Conservation (phyloP, 768 basidiomycete species). For the Boletus reticulatus region DNA sequence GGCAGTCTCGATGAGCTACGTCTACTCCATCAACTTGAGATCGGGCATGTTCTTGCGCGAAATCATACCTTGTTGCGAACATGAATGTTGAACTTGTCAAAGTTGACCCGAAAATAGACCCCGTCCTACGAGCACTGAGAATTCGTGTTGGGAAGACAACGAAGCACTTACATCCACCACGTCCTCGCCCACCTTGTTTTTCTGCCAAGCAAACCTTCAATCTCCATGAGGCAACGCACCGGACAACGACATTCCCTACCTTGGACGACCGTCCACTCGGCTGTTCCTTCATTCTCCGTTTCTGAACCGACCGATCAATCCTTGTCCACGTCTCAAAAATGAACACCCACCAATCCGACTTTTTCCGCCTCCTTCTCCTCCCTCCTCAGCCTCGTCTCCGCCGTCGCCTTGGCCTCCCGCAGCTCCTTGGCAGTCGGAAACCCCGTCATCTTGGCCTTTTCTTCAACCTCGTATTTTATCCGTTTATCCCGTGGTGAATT, state of each 20-base stretch:
- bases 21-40: slow-evolving; percentile 12
- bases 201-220: slow-evolving; percentile 38
- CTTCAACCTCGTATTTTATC: slow-evolving; percentile 78
- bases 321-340: background rate
- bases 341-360: slow-evolving; percentile 60
- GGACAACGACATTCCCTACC: slow-evolving; percentile 33
- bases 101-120: slow-evolving; percentile 85
- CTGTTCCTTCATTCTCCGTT: slow-evolving; percentile 55
- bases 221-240: background rate
- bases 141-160: background rate
- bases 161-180: slow-evolving; percentile 61
- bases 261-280: slow-evolving; percentile 48
- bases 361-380: slow-evolving; percentile 76
- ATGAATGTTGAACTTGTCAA: slow-evolving; percentile 81
- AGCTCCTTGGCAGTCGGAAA: slow-evolving; percentile 83
- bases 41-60: background rate
- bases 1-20: slow-evolving; percentile 74
- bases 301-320: slow-evolving; percentile 43
- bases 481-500: slow-evolving; percentile 77
- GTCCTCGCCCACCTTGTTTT: slow-evolving; percentile 44
- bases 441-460: slow-evolving; percentile 67
- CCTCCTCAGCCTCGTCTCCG: slow-evolving; percentile 56
- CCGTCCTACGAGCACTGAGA: slow-evolving; percentile 46
- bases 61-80: slow-evolving; percentile 77
- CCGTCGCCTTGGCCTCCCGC: slow-evolving; percentile 66